Percentiles rank a stretch among this genome's conserved stretches.
phyloP scores from a whole-genome alignment of 1,284 basidiomycete genomes.

The Ceratobasidium sp. region DNA sequence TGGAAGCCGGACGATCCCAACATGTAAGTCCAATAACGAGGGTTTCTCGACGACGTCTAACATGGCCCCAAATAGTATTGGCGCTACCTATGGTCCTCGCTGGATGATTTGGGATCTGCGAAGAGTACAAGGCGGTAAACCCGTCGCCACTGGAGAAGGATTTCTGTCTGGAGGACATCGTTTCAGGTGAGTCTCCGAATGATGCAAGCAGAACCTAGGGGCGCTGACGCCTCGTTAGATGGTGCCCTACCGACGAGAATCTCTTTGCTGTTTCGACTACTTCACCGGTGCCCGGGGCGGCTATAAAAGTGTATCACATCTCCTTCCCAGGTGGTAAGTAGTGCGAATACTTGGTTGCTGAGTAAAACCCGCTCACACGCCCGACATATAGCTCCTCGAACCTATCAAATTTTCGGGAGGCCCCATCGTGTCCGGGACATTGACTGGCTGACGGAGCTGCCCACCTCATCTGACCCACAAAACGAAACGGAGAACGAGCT shows the following conservation, averaged over 20 bases:
- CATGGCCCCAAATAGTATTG: constrained; percentile 58
- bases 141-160: constrained; percentile 61
- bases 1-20: constrained; percentile 73
- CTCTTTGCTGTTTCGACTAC: constrained; percentile 75
- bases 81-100: constrained; percentile 69
- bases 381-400: constrained; percentile 57
- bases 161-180: constrained; percentile 69
- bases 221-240: constrained; percentile 53
- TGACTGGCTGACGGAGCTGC: constrained; percentile 65
- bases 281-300: constrained; percentile 62
- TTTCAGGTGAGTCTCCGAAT: constrained; percentile 65
- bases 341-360: neutral
- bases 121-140: constrained; percentile 72
- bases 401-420: constrained; percentile 62
- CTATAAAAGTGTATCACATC: constrained; percentile 70
- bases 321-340: constrained; percentile 57
- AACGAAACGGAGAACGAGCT: constrained; percentile 21
- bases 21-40: constrained; percentile 58
- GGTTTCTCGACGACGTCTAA: constrained; percentile 33
- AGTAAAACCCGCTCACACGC: neutral
- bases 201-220: constrained; percentile 36
- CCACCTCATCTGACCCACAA: constrained; percentile 54
- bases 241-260: constrained; percentile 75
- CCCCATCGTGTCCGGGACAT: constrained; percentile 74
- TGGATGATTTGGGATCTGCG: constrained; percentile 78